Evolutionary conservation across 345 rosid genomes (phyloP).

Genomic region (Viola odorata): DNA sequence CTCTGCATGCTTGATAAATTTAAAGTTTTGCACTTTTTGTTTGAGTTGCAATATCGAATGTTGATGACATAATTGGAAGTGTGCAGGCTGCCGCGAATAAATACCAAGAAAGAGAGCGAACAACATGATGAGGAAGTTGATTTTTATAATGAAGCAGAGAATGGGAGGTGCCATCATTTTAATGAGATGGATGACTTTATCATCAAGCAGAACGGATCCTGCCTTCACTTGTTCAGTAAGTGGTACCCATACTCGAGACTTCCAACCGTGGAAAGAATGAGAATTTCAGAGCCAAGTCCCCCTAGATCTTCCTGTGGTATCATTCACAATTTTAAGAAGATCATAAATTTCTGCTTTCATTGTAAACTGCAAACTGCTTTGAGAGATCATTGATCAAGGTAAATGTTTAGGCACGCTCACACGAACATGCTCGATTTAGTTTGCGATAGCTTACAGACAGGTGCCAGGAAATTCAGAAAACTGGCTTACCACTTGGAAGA

Average conservation of each 20-base stretch:
- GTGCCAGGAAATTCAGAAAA: not conserved
- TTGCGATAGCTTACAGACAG: not conserved
- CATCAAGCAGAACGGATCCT: slow-evolving; percentile 5
- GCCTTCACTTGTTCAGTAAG: slow-evolving; percentile 15
- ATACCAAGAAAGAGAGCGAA: slow-evolving; percentile 11
- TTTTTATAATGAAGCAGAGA: slow-evolving; percentile 18
- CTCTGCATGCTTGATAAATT: no score
- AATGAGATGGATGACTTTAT: slow-evolving; percentile 8
- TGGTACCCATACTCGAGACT: slow-evolving; percentile 40
- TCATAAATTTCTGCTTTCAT: slow-evolving; percentile 35
- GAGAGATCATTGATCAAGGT: no score
- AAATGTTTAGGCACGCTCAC: not conserved
- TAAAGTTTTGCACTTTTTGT: no score
- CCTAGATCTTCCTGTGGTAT: slow-evolving; percentile 27
- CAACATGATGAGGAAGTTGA: slow-evolving; percentile 14
- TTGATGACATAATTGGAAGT: slow-evolving; percentile 3
- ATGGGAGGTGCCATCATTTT: slow-evolving; percentile 7
- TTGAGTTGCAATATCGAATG: not conserved
- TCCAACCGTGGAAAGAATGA: slow-evolving; percentile 18
- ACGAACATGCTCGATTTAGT: not conserved
- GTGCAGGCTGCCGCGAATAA: slow-evolving; percentile 25
- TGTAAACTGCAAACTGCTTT: slow-evolving; percentile 1
- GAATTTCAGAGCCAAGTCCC: slow-evolving; percentile 11
- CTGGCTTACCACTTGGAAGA: not conserved
- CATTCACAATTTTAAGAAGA: slow-evolving; percentile 31